Percentiles rank a stretch among this genome's conserved stretches.
These are phyloP conservation scores for Dioscorea cayenensis DNA, from an alignment of 116 monocot genomes.

Conservation along the genomic window DNA sequence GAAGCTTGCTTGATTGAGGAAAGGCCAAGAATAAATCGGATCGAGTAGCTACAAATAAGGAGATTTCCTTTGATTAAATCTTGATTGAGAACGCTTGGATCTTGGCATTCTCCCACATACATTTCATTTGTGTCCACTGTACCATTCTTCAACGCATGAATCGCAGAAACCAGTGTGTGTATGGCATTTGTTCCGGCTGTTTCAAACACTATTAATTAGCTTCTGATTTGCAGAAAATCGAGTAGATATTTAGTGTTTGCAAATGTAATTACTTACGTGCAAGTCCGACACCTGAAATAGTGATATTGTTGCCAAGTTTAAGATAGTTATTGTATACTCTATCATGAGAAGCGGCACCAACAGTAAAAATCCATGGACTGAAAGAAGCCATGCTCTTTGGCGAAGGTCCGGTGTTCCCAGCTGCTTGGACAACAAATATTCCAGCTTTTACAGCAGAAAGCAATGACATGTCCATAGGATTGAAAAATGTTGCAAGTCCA, in stretches of 20 bases:
- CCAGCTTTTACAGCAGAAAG: slow-evolving; percentile 88
- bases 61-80: slow-evolving; percentile 64
- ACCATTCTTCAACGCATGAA: slow-evolving; percentile 67
- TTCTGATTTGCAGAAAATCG: not conserved
- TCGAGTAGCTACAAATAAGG: slow-evolving; percentile 79
- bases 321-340: slow-evolving; percentile 70
- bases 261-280: slow-evolving; percentile 52
- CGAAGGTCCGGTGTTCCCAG: slow-evolving; percentile 90
- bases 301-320: slow-evolving; percentile 75
- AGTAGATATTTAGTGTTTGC: not conserved
- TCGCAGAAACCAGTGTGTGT: slow-evolving; percentile 73
- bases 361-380: slow-evolving; percentile 96
- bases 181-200: slow-evolving; percentile 80
- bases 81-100: slow-evolving; percentile 53
- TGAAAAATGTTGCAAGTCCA: slow-evolving; percentile 88
- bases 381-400: slow-evolving; percentile 91
- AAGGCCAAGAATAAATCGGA: slow-evolving; percentile 84
- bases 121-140: slow-evolving; percentile 33
- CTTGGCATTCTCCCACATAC: slow-evolving; percentile 88
- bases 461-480: slow-evolving; percentile 89
- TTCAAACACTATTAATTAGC: slow-evolving; percentile 11
- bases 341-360: slow-evolving; percentile 87
- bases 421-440: slow-evolving; percentile 95
- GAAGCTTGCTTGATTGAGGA: slow-evolving; percentile 79
- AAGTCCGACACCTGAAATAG: slow-evolving; percentile 80